Base-by-base conservation (phyloP, 1,284 basidiomycete species). In the Pterula multifida region DNA sequence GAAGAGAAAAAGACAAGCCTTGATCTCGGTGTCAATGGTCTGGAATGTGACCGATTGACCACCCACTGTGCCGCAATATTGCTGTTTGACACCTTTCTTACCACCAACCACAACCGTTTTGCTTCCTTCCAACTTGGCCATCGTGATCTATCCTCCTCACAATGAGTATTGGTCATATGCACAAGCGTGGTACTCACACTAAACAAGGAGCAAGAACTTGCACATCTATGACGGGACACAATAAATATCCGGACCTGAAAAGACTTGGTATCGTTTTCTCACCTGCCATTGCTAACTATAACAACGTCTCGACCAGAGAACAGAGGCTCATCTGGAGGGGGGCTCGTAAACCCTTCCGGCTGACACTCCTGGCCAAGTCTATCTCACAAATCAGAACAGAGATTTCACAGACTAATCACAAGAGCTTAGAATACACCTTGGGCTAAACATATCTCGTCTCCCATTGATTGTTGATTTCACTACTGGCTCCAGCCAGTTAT, bases 31-130 rank as follows among this genome's bases (percentile, higher is more conserved):
- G 55, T 80, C 77, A 35, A 81, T 75, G 2, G 66, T 70, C 0
- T 69, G 64, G 58, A 75, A 80, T 52, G 71, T 70, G 15, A 70
- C 72, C 2, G 73, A 76, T 61, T 81, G 75, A 0, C 78, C 78
- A 3, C 78, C 79, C 26, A 81, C 78, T 36, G 72, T 73, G 15
- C 78, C 78, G 54, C 77, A 79, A 59, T 79, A 81, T 54, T 79
- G 69, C 57, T 80, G 79, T 17, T 61, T 61, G 17, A 72, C 63
- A 45, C 64, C 67, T 36, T 68, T 59, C 55, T 71, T 70, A 24
- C 78, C 78, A 22, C 77, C 78, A 23, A 78, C 60, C 13, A 81
- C 76, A 19, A 75, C 72, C 1, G 74, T 79, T 57, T 67, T 73
- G 28, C 75, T 71, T 35, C 74, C 75, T 54, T 80, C 75, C 42